Evolutionary conservation across 148 eudicot genomes (phyloP).

Genomic region (Rhododendron ferrugineum): DNA sequence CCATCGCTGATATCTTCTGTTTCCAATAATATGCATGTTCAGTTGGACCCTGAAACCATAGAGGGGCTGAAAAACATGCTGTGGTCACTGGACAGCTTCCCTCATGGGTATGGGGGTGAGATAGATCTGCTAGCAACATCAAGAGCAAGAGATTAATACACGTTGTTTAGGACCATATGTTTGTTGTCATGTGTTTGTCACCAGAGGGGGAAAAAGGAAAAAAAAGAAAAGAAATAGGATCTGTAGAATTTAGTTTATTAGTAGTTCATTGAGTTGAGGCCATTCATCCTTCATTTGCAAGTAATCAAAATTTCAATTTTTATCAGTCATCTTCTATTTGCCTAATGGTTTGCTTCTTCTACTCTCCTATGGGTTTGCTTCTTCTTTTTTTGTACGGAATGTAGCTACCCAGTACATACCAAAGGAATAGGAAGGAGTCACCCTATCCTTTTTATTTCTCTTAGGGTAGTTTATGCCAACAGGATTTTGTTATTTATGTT

Average conservation of each 20-base stretch:
- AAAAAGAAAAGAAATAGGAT: not conserved
- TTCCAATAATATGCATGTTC: not conserved
- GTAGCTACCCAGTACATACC: too few species aligned
- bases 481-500: too few species aligned
- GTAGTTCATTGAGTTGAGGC: not conserved
- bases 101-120: not conserved
- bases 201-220: not conserved
- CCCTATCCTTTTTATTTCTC: too few species aligned
- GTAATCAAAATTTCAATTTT: not conserved
- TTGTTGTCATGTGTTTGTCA: not conserved
- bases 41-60: not conserved
- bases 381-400: too few species aligned
- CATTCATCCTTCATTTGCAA: not conserved
- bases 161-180: too few species aligned
- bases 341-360: not conserved
- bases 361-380: too few species aligned
- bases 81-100: not conserved
- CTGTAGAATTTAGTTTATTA: not conserved
- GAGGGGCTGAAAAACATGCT: not conserved
- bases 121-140: not conserved
- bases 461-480: too few species aligned
- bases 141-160: too few species aligned
- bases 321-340: not conserved
- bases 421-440: too few species aligned
- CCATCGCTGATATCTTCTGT: not conserved